These are phyloP conservation scores for Tylopilus intermedius DNA, from an alignment of 768 basidiomycete genomes.

Conservation along the genomic window DNA sequence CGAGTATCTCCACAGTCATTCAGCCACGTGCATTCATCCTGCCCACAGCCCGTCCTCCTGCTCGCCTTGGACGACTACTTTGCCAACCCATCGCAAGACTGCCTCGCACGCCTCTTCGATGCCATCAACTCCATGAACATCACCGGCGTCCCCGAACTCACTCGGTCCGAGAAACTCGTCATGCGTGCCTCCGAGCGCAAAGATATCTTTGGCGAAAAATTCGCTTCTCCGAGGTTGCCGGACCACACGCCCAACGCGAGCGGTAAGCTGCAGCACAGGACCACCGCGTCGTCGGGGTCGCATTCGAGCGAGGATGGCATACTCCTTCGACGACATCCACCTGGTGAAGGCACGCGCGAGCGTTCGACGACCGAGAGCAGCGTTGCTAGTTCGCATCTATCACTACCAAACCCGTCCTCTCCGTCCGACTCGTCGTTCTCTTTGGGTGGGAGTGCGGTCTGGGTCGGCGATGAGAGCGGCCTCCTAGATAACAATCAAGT, in stretches of 20 bases:
- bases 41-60: constrained; percentile 74
- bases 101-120: constrained; percentile 85
- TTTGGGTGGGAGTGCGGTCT: constrained; percentile 75
- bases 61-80: constrained; percentile 97
- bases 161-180: constrained; percentile 79
- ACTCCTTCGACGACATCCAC: constrained; percentile 35
- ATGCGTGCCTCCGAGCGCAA: constrained; percentile 88
- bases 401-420: constrained; percentile 40
- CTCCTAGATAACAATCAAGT: constrained; percentile 40
- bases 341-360: constrained; percentile 31
- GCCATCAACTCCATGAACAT: constrained; percentile 91
- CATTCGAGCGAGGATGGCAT: constrained; percentile 68
- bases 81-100: constrained; percentile 80
- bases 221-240: constrained; percentile 33
- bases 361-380: constrained; percentile 40
- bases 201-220: constrained; percentile 88
- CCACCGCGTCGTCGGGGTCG: constrained; percentile 56
- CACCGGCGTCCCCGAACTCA: constrained; percentile 69
- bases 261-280: constrained; percentile 36
- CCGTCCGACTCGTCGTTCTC: constrained; percentile 73
- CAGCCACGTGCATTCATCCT: constrained; percentile 3
- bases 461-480: constrained; percentile 74
- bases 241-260: constrained; percentile 6
- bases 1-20: constrained; percentile 25
- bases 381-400: constrained; percentile 26